These are phyloP conservation scores for Termitomyces heimii DNA, from an alignment of 768 basidiomycete species.

Conservation along the genomic window DNA sequence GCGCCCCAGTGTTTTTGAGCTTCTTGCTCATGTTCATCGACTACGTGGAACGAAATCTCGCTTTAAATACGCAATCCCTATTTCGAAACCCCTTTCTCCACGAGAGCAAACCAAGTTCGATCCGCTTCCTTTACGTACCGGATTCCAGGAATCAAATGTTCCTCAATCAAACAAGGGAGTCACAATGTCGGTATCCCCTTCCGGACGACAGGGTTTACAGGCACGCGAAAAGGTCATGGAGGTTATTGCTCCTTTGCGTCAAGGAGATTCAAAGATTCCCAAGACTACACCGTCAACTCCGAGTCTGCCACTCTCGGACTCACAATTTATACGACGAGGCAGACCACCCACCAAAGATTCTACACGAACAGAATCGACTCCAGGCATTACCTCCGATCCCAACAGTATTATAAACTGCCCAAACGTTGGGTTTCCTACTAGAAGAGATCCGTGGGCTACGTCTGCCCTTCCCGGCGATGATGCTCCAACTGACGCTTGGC, in stretches of 20 bases:
- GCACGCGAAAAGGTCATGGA: conserved; percentile 75
- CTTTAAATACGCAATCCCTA: conserved; percentile 59
- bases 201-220: conserved; percentile 51
- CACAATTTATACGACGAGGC: conserved; percentile 10
- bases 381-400: neutral
- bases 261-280: conserved; percentile 44
- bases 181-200: conserved; percentile 18
- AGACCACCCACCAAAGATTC: conserved; percentile 10
- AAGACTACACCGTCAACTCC: conserved; percentile 25
- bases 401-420: conserved; percentile 24
- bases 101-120: conserved; percentile 24
- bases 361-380: conserved; percentile 1
- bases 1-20: conserved; percentile 83
- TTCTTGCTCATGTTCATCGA: conserved; percentile 76
- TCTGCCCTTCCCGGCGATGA: conserved; percentile 14
- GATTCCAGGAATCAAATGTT: conserved; percentile 18
- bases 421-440: conserved; percentile 28
- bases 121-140: conserved; percentile 15
- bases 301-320: conserved; percentile 24
- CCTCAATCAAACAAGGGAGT: conserved; percentile 17
- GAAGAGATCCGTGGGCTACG: conserved; percentile 41
- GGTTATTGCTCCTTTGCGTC: conserved; percentile 73
- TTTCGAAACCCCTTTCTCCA: conserved; percentile 41
- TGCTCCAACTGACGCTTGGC: conserved; percentile 34
- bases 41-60: conserved; percentile 84